These are phyloP conservation scores for Blastobotrys buckinghamii DNA, from an alignment of 1,139 yeast genomes.

Conservation along the genomic window DNA sequence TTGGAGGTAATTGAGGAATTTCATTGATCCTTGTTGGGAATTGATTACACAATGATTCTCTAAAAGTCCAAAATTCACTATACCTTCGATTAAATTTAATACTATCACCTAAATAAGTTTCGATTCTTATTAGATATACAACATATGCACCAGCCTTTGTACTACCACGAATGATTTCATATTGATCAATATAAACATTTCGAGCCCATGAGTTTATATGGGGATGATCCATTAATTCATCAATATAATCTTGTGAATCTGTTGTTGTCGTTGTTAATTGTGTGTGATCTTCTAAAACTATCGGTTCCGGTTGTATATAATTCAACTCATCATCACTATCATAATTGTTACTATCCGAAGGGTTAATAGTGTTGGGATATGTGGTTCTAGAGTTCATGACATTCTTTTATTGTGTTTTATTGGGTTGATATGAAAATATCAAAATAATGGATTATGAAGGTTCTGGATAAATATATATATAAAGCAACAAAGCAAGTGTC, in stretches of 20 bases:
- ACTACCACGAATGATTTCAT: constrained; percentile 36
- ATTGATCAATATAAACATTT: constrained; percentile 37
- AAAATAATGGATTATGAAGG: background rate
- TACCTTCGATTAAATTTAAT: constrained; percentile 55
- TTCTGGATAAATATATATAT: background rate
- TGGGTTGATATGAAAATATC: background rate
- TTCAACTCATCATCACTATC: constrained; percentile 8
- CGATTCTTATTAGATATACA: constrained; percentile 37
- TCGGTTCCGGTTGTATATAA: constrained; percentile 20
- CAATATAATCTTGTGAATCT: background rate
- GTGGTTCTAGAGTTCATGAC: background rate
- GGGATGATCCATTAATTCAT: background rate
- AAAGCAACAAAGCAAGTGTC: background rate
- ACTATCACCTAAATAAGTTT: constrained; percentile 31
- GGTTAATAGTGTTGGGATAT: too few species aligned
- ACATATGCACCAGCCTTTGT: constrained; percentile 36
- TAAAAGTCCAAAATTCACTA: constrained; percentile 53
- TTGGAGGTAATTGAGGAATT: constrained; percentile 64
- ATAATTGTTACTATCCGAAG: background rate
- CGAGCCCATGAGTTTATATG: constrained; percentile 33
- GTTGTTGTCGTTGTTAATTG: background rate
- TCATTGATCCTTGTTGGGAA: constrained; percentile 39
- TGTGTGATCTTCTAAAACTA: constrained; percentile 23
- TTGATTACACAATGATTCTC: constrained; percentile 37
- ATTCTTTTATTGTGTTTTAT: background rate